Evolutionary conservation across 164 flowering plant genomes (phyloP), one percentile per base, ranked within the genome.

Genomic region (Malania oleifera): DNA sequence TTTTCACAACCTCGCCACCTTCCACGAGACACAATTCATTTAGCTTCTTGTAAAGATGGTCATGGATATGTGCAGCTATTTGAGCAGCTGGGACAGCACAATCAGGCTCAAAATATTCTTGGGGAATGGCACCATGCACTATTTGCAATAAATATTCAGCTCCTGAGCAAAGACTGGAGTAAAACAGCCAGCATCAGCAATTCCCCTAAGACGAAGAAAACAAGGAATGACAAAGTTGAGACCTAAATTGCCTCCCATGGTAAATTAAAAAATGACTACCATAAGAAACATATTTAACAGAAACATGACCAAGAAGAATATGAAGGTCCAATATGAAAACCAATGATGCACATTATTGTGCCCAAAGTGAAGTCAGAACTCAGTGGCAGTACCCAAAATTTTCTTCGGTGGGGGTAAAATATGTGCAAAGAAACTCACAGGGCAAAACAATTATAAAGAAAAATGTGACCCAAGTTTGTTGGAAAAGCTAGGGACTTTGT

Each of bases 1-100:
- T 55, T 44, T 40, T 54, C 38, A 65, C 78, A 77, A 93, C 99
- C 99, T 93, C 91, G 65, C 97, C 96, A 73, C 87, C 91, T 78
- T 84, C 87, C 66, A 95, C 83, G 28, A 82, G 87, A 76, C 96
- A 86, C 65, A 76, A 78, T 81, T 89, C 88, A 69, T 84, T 83
- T 37, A 91, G 83, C 82, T 75, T 84, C 73, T 64, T 59, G 67
- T 91, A 87, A 31, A 95, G 84, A 69, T 75, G 63, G 66, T 93
- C 89, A 62, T 90, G 81, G 65, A 93, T 72, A 61, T 85, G 88
- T 65, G 80, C 82, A 58, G 95, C 78, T 54, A 88, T 65, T 63
- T 86, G 93, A 66, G 87, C 73, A 70, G 95, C 77, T 19, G 87
- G 71, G 60, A 84, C 61, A 60, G 75, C 56, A 64, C 72, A 59